Evolutionary conservation across 331 rosid species (phyloP).

Genomic region (Cucumis variabilis): DNA sequence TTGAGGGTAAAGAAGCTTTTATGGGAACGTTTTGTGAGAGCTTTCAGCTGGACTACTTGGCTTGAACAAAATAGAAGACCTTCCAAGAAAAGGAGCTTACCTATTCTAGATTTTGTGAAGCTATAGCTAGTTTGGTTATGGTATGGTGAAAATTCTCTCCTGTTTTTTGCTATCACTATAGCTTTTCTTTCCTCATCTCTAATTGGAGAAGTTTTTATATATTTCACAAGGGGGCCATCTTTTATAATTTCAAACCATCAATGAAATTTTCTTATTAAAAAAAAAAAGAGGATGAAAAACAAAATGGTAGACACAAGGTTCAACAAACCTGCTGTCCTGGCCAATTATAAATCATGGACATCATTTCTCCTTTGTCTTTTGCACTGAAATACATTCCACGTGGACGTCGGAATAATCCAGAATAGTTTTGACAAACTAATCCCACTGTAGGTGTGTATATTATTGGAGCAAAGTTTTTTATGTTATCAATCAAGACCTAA

Average conservation of each 20-base stretch:
- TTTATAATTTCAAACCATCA: neutral
- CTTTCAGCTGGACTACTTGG: too few species aligned
- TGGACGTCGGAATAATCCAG: conserved; percentile 94
- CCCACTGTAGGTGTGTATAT: conserved; percentile 99
- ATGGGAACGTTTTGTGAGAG: too few species aligned
- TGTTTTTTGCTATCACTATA: too few species aligned
- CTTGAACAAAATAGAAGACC: too few species aligned
- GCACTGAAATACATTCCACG: conserved; percentile 99
- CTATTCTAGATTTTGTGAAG: too few species aligned
- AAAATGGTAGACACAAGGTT: conserved; percentile 21
- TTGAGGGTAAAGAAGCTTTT: too few species aligned
- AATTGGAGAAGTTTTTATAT: too few species aligned
- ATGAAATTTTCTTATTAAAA: neutral
- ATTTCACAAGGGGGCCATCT: too few species aligned
- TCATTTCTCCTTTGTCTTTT: conserved; percentile 99
- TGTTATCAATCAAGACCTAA: conserved; percentile 95
- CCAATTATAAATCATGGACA: conserved; percentile 99
- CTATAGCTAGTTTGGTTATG: too few species aligned
- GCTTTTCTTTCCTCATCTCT: too few species aligned
- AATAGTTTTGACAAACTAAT: conserved; percentile 93
- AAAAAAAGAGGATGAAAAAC: conserved; percentile 12
- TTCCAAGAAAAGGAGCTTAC: too few species aligned
- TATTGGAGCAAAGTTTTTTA: conserved; percentile 89
- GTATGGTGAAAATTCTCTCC: too few species aligned
- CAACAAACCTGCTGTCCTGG: conserved; percentile 72